Base-by-base conservation (phyloP, 202 grass and related monocot genomes). In the Digitaria exilis region DNA sequence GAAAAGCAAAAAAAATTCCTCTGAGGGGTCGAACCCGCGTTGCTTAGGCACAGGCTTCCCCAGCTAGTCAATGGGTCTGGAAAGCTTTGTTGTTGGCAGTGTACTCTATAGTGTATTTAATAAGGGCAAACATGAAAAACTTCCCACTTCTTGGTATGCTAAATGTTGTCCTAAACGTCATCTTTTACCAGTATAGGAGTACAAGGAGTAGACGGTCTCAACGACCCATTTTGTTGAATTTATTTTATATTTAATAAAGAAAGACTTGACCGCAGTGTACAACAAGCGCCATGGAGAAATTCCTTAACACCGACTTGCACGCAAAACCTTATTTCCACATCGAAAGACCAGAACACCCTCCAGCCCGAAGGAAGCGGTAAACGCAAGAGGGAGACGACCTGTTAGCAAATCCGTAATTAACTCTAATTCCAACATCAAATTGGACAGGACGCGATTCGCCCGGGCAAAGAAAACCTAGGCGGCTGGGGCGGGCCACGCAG, bases 351-450 rank as follows among this genome's bases (percentile, higher is more conserved):
- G 52, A 21, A 67, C 24, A 17, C 50, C 78, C 78, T 67, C 26
- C 9, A 1, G 1, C 6, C 18, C 41, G 19, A 15, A 15, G 18
- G 79, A 86, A 54, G 60, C 69, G 61, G 84, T 83, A 67, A 82
- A 54, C 42, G 49, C 52, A 8, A 19, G 50, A 3, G 24, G 19
- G 31, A 6, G 2, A 62, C 28, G 44, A 52, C 65, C 25, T 24
- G 44, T 61, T 69, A 76, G 84, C 37, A 63, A 79, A 52, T 69
- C 19, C 51, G 88, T 87, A 90, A 75, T 68, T 90, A 54, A 44
- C 35, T 22, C 60, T 28, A 54, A 75, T 1, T 14, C 60, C 60
- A 21, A 32, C 44, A 75, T 65, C 65, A 15, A 45, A 7, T 35
- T 39, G 29, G 28, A 68, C 41, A 62, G 29, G 29, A 22, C 1